Conservation (phyloP, 768 basidiomycete species). For the Baorangia bicolor region DNA sequence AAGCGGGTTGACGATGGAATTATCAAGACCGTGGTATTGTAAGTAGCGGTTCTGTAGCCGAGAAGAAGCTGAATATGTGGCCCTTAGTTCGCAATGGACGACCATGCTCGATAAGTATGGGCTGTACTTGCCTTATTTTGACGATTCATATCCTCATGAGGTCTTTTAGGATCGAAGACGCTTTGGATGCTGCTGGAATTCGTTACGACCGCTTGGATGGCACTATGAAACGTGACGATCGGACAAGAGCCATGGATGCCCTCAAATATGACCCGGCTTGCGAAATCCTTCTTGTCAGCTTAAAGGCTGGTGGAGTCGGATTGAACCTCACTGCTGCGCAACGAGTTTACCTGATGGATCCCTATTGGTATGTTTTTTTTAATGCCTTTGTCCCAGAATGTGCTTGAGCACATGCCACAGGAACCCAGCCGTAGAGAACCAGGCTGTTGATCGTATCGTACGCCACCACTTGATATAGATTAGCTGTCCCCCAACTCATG, state of each 20-base stretch:
- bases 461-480: conserved; percentile 32
- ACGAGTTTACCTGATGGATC: conserved; percentile 94
- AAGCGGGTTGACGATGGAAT: conserved; percentile 66
- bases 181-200: conserved; percentile 78
- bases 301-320: conserved; percentile 97
- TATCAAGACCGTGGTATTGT: conserved; percentile 96
- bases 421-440: conserved; percentile 97
- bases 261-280: conserved; percentile 86
- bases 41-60: conserved; percentile 37
- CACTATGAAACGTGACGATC: conserved; percentile 96
- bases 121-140: background rate
- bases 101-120: conserved; percentile 85
- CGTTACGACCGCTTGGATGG: conserved; percentile 92
- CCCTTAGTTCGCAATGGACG: conserved; percentile 86
- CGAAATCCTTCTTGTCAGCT: conserved; percentile 93
- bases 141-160: background rate
- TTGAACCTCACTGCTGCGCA: conserved; percentile 94
- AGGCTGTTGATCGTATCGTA: conserved; percentile 96
- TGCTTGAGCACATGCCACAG: conserved; percentile 37
- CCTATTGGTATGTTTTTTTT: conserved; percentile 69
- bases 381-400: background rate
- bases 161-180: conserved; percentile 77
- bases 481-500: background rate
- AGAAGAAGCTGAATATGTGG: conserved; percentile 14
- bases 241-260: conserved; percentile 87